phyloP scores from a whole-genome alignment of 202 grass and related monocot species.

The Schoenoplectus tabernaemontani region DNA sequence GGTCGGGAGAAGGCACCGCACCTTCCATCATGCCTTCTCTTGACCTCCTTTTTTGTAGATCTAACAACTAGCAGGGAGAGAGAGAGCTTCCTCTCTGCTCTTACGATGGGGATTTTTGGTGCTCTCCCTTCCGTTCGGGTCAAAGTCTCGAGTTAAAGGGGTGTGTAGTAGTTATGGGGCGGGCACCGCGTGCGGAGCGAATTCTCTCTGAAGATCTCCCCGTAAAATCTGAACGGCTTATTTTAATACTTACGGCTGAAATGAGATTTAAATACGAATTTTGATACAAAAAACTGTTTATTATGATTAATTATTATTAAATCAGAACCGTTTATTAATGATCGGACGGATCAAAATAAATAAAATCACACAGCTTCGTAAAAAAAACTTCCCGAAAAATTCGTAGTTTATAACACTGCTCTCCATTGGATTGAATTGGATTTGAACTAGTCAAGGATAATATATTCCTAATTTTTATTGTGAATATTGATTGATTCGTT shows the following conservation, averaged over 20 bases:
- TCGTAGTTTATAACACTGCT: slow-evolving; percentile 2
- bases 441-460: background rate
- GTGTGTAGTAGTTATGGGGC: background rate
- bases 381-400: too few relatives aligned
- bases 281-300: too few relatives aligned
- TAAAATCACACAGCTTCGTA: too few relatives aligned
- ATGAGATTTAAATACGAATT: too few relatives aligned
- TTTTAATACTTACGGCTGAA: too few relatives aligned
- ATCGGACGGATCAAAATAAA: too few relatives aligned
- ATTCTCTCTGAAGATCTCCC: too few relatives aligned
- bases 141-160: slow-evolving; percentile 3
- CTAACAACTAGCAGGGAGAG: background rate
- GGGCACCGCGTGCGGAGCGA: too few relatives aligned
- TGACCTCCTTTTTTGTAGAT: background rate
- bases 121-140: background rate
- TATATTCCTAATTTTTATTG: background rate
- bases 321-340: too few relatives aligned
- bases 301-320: too few relatives aligned
- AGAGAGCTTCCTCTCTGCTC: background rate
- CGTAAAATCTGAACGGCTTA: too few relatives aligned
- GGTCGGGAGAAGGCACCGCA: slow-evolving; percentile 17
- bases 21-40: slow-evolving; percentile 19
- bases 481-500: background rate
- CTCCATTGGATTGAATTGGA: background rate
- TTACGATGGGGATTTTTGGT: background rate